These are phyloP conservation scores for Colletotrichum neosansevieriae DNA, from an alignment of 2,329 filamentous ascomycete genomes.

Conservation along the genomic window DNA sequence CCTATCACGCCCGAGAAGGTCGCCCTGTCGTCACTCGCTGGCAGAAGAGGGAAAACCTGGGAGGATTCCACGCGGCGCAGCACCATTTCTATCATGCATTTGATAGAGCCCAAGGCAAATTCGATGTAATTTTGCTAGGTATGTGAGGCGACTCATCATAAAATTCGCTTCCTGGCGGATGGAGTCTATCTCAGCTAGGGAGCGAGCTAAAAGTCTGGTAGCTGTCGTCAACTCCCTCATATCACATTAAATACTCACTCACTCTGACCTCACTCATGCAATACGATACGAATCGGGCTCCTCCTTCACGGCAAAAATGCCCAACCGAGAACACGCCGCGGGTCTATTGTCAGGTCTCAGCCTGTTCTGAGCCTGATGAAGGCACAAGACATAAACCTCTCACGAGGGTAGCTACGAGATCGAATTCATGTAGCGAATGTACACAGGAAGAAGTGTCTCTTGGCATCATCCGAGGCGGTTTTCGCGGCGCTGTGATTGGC, in stretches of 20 bases:
- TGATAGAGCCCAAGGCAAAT: conserved; percentile 18
- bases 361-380: conserved; percentile 7
- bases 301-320: not conserved
- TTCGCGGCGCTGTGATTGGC: conserved; percentile 17
- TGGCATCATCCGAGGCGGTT: not conserved
- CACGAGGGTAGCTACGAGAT: not conserved
- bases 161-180: not conserved
- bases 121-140: conserved; percentile 23
- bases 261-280: not conserved
- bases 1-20: not conserved
- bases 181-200: not conserved
- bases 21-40: not conserved
- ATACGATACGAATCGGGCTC: not conserved
- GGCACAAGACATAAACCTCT: not conserved
- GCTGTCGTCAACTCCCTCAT: not conserved
- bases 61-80: conserved; percentile 34
- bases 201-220: too few species aligned
- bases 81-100: conserved; percentile 25
- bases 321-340: conserved; percentile 23
- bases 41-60: not conserved
- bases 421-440: not conserved
- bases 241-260: not conserved
- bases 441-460: conserved; percentile 5
- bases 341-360: not conserved
- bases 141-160: not conserved